Conservation (phyloP, 257 asterid species). For the Solanum chilense region DNA sequence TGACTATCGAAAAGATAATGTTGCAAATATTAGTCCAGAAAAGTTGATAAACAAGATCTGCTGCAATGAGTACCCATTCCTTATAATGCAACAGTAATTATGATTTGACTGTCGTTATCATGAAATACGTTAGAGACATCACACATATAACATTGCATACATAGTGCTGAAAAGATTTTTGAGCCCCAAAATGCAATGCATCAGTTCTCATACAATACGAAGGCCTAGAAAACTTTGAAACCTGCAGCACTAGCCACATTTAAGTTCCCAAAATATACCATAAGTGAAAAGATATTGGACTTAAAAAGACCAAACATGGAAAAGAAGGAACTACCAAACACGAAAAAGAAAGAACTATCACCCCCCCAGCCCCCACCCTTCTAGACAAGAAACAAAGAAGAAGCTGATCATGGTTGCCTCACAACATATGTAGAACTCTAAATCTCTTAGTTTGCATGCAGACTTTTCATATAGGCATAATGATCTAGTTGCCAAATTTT, state of each 20-base stretch:
- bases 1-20: neutral
- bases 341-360: neutral
- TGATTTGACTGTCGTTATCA: neutral
- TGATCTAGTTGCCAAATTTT: neutral
- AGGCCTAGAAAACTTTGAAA: neutral
- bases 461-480: neutral
- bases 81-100: neutral
- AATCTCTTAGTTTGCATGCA: neutral
- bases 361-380: neutral
- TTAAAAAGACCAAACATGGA: neutral
- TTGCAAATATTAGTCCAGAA: neutral
- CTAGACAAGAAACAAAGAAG: neutral
- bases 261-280: neutral
- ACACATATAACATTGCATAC: neutral
- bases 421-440: neutral
- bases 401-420: neutral
- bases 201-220: neutral
- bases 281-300: neutral
- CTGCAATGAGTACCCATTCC: neutral
- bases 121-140: neutral
- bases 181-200: neutral
- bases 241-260: neutral
- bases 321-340: neutral
- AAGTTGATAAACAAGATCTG: neutral
- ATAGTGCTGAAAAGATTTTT: neutral